These are phyloP conservation scores for Fusarium compactum DNA, from an alignment of 2,329 filamentous ascomycete species.

Conservation along the genomic window DNA sequence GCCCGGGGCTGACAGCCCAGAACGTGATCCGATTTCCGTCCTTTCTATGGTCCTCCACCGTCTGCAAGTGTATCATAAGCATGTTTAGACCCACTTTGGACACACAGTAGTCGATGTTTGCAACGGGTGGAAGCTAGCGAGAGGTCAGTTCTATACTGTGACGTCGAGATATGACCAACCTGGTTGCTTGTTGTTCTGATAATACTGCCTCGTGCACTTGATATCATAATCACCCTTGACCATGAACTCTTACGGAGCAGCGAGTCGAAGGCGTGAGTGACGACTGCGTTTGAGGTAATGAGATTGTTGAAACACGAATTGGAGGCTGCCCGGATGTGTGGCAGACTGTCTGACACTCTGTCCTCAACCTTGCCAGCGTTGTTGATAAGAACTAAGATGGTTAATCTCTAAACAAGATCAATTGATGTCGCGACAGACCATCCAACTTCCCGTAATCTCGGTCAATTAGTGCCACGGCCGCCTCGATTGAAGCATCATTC, in stretches of 20 bases:
- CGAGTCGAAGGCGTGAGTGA: neutral
- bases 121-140: constrained; percentile 9
- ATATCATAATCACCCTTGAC: constrained; percentile 22
- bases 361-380: constrained; percentile 14
- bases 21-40: neutral
- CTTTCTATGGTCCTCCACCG: neutral
- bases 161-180: accelerated
- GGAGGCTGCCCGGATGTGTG: neutral
- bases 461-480: neutral
- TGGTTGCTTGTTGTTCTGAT: neutral
- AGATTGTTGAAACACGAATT: constrained; percentile 21
- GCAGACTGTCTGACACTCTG: neutral
- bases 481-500: constrained; percentile 1
- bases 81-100: constrained; percentile 16
- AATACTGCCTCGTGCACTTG: constrained; percentile 18
- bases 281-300: constrained; percentile 7
- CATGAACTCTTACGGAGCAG: neutral
- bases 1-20: constrained; percentile 14
- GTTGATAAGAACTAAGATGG: neutral
- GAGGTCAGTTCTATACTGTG: neutral
- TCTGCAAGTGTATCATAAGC: constrained; percentile 9
- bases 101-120: constrained; percentile 20
- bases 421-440: too few relatives aligned
- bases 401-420: too few relatives aligned
- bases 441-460: neutral